Evolutionary conservation across 2,329 filamentous ascomycete species (phyloP), one percentile per base, ranked within the genome.

Genomic region (Periconia digitata): DNA sequence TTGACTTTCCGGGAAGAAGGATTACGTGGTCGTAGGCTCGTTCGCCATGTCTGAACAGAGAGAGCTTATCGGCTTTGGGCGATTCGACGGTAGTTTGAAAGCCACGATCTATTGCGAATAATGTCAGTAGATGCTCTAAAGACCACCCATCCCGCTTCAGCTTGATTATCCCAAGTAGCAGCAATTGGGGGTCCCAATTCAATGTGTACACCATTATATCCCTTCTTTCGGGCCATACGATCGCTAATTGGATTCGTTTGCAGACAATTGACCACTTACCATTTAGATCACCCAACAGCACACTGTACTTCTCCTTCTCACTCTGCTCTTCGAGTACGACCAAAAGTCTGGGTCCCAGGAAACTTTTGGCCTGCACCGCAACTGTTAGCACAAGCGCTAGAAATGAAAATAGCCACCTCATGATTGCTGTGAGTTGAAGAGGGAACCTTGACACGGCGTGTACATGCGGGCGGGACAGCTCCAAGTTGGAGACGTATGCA

Each of bases 11-110:
- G 44, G 94, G 94, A 56, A 97, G 84, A 60, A 99, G 81, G 56
- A 97, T 74, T 56, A 97, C 77, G 74, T 99, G 92, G 75, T 97
- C 92, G 74, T 92, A 97, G 55, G 83, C 85, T 71, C 88, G 85
- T 76, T 94, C 90, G 68, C 92, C 94, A 55, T 94, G 85, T 67
- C 84, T 80, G 77, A 96, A 95, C 58, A 99, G 80, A 43, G 83
- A 81, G 62, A 97, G 89, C 23, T 60, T 63, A 38, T 61, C 61
- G 21, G 61, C 50, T 49, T 71, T 71, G 27, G 67, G 67, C 7
- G 90, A 91, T 71, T 92, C 85, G 70, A 91, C 92, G 32, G 82
- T 81, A 59, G 96, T 79, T 51, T 86, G 78, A 73, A 89, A 97
- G 57, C 92, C 92, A 69, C 94, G 85, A 62, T 77, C 94, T 97